These are phyloP conservation scores for Arthroderma sp. DNA, from an alignment of 2,329 filamentous ascomycete genomes.

Conservation along the genomic window DNA sequence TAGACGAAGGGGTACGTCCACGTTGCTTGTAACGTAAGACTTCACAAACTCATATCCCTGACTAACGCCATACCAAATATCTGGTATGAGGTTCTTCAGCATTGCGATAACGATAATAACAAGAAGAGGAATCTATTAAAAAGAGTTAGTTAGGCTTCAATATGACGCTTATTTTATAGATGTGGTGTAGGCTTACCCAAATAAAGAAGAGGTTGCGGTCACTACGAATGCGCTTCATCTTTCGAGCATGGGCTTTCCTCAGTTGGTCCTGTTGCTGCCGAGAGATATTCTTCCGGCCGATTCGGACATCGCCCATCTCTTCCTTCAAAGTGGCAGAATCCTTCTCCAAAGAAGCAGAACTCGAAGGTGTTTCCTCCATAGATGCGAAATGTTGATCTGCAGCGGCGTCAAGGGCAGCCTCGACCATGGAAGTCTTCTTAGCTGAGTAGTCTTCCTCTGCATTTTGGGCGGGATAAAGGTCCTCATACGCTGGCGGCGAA, in stretches of 20 bases:
- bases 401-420: slow-evolving; percentile 31
- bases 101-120: slow-evolving; percentile 33
- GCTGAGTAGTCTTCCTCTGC: slow-evolving; percentile 26
- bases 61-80: slow-evolving; percentile 27
- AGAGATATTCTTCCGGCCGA: slow-evolving; percentile 30
- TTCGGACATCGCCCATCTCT: slow-evolving; percentile 28
- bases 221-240: slow-evolving; percentile 36
- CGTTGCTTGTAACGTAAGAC: slow-evolving; percentile 2
- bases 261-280: slow-evolving; percentile 35
- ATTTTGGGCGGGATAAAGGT: slow-evolving; percentile 50
- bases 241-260: slow-evolving; percentile 32
- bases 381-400: slow-evolving; percentile 33
- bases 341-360: slow-evolving; percentile 10
- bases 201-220: slow-evolving; percentile 42
- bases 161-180: background rate
- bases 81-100: slow-evolving; percentile 31
- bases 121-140: slow-evolving; percentile 34
- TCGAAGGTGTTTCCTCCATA: slow-evolving; percentile 10
- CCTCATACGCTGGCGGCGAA: slow-evolving; percentile 63
- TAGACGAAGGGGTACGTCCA: background rate
- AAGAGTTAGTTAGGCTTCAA: slow-evolving; percentile 6
- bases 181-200: slow-evolving; percentile 31
- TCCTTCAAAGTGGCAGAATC: slow-evolving; percentile 11
- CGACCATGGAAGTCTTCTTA: slow-evolving; percentile 31
- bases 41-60: slow-evolving; percentile 28